Evolutionary conservation across 2,329 filamentous ascomycete genomes (phyloP).

Genomic region (Xylaria hypoxylon): DNA sequence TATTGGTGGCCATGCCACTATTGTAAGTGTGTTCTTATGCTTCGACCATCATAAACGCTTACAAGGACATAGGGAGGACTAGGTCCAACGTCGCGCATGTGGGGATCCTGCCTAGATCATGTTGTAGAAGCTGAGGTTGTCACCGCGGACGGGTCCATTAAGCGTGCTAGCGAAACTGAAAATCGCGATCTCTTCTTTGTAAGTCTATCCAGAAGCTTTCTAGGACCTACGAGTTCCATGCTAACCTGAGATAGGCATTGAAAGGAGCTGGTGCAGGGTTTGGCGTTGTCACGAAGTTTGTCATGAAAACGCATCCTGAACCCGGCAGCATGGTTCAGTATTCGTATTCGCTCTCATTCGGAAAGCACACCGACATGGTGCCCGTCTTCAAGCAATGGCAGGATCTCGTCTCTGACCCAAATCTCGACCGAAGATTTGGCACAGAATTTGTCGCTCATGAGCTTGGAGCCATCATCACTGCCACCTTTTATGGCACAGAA

Average conservation of each 20-base stretch:
- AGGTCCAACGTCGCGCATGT: constrained; percentile 69
- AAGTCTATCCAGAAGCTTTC: constrained; percentile 28
- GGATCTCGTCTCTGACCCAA: constrained; percentile 63
- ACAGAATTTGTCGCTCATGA: constrained; percentile 67
- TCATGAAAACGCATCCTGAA: constrained; percentile 66
- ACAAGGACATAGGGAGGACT: constrained; percentile 62
- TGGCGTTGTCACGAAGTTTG: constrained; percentile 68
- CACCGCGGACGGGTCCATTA: constrained; percentile 65
- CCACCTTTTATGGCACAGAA: constrained; percentile 70
- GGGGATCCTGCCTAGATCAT: constrained; percentile 68
- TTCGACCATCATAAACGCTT: constrained; percentile 27
- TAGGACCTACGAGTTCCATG: neutral
- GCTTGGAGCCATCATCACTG: constrained; percentile 66
- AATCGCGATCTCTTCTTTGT: constrained; percentile 68
- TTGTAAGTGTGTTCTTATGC: constrained; percentile 55
- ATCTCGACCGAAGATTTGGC: constrained; percentile 69
- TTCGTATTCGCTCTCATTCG: constrained; percentile 65
- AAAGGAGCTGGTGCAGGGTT: constrained; percentile 68
- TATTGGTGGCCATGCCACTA: constrained; percentile 68
- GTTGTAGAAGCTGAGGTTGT: constrained; percentile 67
- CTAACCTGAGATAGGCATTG: constrained; percentile 54
- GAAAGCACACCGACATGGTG: constrained; percentile 60
- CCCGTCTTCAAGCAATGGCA: constrained; percentile 69
- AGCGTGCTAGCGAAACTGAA: constrained; percentile 58
- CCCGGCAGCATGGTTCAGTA: constrained; percentile 69